Evolutionary conservation across 2,329 filamentous ascomycete genomes (phyloP).

Genomic region (Colletotrichum coccodes): DNA sequence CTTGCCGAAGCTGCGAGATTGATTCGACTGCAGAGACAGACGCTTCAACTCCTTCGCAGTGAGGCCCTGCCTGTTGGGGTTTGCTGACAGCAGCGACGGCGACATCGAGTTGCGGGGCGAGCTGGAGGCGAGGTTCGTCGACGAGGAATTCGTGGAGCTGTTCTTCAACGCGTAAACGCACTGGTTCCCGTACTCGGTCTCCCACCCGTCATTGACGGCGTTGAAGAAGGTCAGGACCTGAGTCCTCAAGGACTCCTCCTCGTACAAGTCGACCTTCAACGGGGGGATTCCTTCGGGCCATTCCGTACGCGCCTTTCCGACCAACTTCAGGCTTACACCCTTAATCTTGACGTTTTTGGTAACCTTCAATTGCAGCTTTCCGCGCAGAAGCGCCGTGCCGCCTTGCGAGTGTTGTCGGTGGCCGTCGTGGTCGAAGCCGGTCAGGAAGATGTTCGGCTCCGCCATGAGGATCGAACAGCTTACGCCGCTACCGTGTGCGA

Average conservation of each 20-base stretch:
- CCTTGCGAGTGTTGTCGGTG: constrained; percentile 57
- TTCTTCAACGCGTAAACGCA: constrained; percentile 64
- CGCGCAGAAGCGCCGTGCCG: constrained; percentile 87
- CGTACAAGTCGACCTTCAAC: constrained; percentile 82
- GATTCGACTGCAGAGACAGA: constrained; percentile 81
- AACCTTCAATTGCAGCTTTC: constrained; percentile 82
- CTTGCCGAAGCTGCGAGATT: constrained; percentile 87
- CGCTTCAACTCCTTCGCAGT: constrained; percentile 68
- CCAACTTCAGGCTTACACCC: constrained; percentile 86
- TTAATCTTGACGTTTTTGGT: constrained; percentile 95
- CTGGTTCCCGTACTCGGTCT: constrained; percentile 71
- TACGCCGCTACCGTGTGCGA: constrained; percentile 82
- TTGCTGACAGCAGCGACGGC: constrained; percentile 37
- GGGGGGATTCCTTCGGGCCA: constrained; percentile 98
- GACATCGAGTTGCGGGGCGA: constrained; percentile 31
- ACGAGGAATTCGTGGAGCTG: constrained; percentile 46
- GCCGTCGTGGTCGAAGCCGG: constrained; percentile 80
- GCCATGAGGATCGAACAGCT: constrained; percentile 79
- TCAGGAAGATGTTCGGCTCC: constrained; percentile 83
- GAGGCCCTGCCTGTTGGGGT: constrained; percentile 43
- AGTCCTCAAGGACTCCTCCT: constrained; percentile 86
- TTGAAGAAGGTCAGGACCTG: constrained; percentile 96
- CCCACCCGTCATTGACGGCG: constrained; percentile 70
- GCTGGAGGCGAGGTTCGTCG: constrained; percentile 39
- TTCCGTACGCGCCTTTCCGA: constrained; percentile 86